phyloP scores from a whole-genome alignment of 75 land plant genomes.

The Chamaecyparis obtusa region DNA sequence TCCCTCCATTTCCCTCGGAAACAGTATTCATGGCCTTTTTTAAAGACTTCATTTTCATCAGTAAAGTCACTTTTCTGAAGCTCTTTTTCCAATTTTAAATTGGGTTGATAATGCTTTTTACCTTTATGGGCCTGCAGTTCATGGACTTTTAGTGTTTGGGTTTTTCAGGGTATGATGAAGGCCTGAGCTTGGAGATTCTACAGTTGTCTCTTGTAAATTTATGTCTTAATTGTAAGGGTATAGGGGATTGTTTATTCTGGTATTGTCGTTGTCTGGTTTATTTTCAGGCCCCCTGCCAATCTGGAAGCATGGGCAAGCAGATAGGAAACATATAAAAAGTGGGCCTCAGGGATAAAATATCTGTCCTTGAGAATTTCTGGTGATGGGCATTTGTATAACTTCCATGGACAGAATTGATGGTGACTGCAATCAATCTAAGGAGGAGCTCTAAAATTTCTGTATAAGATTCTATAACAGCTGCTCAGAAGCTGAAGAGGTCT shows the following conservation, averaged over 20 bases:
- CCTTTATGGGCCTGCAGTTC: background rate
- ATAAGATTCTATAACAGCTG: background rate
- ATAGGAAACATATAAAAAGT: background rate
- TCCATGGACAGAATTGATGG: background rate
- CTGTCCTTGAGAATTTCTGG: background rate
- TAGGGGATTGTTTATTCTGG: background rate
- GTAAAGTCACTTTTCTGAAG: background rate
- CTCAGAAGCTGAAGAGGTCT: background rate
- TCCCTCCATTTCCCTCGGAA: background rate
- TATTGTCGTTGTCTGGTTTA: background rate
- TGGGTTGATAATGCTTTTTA: background rate
- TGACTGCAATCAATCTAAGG: background rate
- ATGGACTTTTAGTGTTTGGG: background rate
- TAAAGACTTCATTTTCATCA: background rate
- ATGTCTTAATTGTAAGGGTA: background rate
- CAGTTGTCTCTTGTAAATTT: background rate
- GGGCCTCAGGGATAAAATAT: background rate
- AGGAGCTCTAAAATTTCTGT: background rate
- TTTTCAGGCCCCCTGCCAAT: background rate
- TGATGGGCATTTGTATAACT: slow-evolving; percentile 1
- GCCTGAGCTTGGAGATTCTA: background rate
- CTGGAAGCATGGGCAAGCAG: background rate
- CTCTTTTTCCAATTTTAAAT: background rate
- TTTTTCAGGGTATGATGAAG: background rate
- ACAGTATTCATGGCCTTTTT: background rate